Conservation (phyloP, 2,329 filamentous ascomycete genomes). For the Aquanectria penicillioides region DNA sequence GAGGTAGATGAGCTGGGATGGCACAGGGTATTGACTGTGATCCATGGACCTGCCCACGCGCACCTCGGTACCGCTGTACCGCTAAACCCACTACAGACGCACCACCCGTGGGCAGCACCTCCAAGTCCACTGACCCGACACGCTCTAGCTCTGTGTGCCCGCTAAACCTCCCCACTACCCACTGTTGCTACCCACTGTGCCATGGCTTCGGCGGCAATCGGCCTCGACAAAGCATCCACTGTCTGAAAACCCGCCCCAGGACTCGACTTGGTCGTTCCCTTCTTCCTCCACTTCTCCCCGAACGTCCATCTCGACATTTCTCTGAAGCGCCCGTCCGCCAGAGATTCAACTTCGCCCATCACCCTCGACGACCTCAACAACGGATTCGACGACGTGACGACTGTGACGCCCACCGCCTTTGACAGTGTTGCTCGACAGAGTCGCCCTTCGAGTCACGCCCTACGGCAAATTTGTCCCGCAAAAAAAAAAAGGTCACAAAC, state of each 20-base stretch:
- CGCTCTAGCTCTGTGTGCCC: constrained; percentile 6
- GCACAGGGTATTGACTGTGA: constrained; percentile 15
- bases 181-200: constrained; percentile 29
- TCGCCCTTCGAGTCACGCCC: constrained; percentile 25
- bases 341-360: constrained; percentile 16
- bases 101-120: too few relatives aligned
- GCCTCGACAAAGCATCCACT: constrained; percentile 38
- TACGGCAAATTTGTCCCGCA: constrained; percentile 35
- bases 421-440: constrained; percentile 13
- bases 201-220: constrained; percentile 43
- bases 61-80: constrained; percentile 5
- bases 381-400: constrained; percentile 6
- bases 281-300: constrained; percentile 41
- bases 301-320: constrained; percentile 27
- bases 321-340: constrained; percentile 8
- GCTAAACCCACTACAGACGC: constrained; percentile 18
- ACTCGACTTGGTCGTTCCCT: constrained; percentile 28
- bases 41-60: constrained; percentile 11
- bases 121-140: constrained; percentile 9
- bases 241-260: constrained; percentile 38
- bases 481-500: constrained; percentile 32
- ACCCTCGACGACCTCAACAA: constrained; percentile 20
- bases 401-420: constrained; percentile 6
- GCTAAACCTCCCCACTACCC: constrained; percentile 31
- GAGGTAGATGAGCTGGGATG: constrained; percentile 5